A percentile compares a stretch with the other conserved stretches of the same genome.
These are phyloP conservation scores for Cajanus cajan DNA, from an alignment of 306 rosid species.

Conservation along the genomic window DNA sequence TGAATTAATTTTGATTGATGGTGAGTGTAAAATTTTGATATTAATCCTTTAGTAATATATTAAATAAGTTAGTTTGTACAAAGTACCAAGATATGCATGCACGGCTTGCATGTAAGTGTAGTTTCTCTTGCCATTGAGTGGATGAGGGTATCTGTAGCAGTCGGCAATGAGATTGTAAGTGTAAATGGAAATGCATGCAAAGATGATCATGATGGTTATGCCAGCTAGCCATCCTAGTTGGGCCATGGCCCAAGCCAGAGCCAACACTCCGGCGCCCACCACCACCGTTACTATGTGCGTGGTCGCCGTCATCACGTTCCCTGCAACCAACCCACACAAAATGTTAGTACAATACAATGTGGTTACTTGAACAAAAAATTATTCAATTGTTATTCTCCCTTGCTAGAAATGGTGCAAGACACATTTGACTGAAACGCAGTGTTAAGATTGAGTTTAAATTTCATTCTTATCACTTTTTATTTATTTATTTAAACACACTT, in stretches of 20 bases:
- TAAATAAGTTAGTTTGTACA: neutral
- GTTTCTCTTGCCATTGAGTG: conserved; percentile 34
- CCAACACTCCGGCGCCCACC: conserved; percentile 45
- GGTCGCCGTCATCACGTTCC: conserved; percentile 33
- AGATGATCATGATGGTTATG: conserved; percentile 15
- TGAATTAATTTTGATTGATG: neutral
- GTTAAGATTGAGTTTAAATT: too few species aligned
- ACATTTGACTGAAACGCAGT: too few species aligned
- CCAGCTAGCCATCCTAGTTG: conserved; percentile 48
- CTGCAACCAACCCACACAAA: conserved; percentile 19
- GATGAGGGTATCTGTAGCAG: conserved; percentile 45
- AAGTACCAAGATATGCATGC: conserved; percentile 30
- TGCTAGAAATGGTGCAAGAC: too few species aligned
- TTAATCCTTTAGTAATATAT: neutral
- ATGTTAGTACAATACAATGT: neutral
- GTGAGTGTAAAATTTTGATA: neutral
- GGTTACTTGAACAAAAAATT: neutral
- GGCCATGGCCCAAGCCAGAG: conserved; percentile 44
- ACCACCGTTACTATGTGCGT: conserved; percentile 43
- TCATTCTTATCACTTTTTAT: too few species aligned
- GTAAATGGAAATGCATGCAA: conserved; percentile 40
- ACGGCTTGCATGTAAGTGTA: conserved; percentile 56
- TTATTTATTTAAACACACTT: too few species aligned
- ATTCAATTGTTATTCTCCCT: too few species aligned
- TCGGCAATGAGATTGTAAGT: conserved; percentile 45